Evolutionary conservation across 139 green algal species (phyloP).

Genomic region (Edaphochlamys debaryana): DNA sequence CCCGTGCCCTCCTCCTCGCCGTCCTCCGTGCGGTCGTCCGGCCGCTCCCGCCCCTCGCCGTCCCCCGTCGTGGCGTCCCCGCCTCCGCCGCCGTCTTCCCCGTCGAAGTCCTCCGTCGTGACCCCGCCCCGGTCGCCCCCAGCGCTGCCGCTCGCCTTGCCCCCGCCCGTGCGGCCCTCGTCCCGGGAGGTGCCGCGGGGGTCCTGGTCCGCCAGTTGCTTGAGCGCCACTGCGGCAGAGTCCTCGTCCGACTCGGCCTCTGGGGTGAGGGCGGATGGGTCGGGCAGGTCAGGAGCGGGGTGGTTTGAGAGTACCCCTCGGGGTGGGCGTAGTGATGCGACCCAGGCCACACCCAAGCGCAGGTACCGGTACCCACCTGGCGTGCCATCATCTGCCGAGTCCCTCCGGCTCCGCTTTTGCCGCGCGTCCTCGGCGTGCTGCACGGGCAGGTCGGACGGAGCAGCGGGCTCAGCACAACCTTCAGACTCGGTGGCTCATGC

Average conservation of each 20-base stretch:
- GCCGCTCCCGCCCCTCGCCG: neutral
- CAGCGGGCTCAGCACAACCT: too few relatives aligned
- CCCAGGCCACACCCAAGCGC: too few relatives aligned
- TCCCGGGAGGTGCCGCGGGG: neutral
- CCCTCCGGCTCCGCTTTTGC: too few relatives aligned
- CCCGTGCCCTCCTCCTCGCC: neutral
- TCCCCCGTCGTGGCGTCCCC: neutral
- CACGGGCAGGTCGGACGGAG: too few relatives aligned
- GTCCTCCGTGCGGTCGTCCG: neutral
- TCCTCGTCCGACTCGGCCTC: slow-evolving; percentile 32
- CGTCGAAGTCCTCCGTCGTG: slow-evolving; percentile 3
- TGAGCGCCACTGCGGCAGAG: slow-evolving; percentile 28
- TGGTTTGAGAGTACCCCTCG: too few relatives aligned
- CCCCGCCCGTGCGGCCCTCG: neutral
- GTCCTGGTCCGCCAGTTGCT: slow-evolving; percentile 21
- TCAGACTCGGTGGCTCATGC: too few relatives aligned
- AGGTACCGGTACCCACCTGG: too few relatives aligned
- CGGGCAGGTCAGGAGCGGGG: too few relatives aligned
- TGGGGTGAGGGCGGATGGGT: neutral
- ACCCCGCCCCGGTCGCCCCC: neutral
- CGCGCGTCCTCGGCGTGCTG: too few relatives aligned
- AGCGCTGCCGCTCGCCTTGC: neutral
- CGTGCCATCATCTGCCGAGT: too few relatives aligned
- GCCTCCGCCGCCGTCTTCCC: neutral
- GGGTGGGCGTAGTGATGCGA: too few relatives aligned